Base-by-base conservation (phyloP, 495 filamentous ascomycete species). In the Xylaria acuta region DNA sequence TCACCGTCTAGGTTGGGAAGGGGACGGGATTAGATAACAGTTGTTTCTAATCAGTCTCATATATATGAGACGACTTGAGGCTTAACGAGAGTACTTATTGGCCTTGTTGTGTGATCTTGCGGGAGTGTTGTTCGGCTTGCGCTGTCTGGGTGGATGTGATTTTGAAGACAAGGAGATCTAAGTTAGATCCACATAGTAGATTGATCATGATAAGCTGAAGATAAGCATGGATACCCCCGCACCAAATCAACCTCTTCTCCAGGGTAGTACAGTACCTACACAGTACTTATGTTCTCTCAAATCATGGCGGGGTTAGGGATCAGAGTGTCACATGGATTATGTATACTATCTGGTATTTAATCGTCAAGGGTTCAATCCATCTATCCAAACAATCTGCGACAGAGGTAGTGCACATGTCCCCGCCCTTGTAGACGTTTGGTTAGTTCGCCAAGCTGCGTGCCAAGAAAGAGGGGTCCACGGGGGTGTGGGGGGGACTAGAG, bases 401-500 rank as follows among this genome's bases (percentile, higher is more conserved):
- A 36, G 6, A 38, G 36, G 8, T 38, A 38, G 36, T 38, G n/a
- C n/a, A 12, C 38, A 40, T 40, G 38, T 40, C 11, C 38, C 11
- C 8, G 8, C 8, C 11, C 8, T 40, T 40, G 38, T 40, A 40
- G 38, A 40, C 8, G 11, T 43, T 43, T n/a, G n/a, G n/a, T n/a
- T n/a, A n/a, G n/a, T n/a, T n/a, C n/a, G 14, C 41, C 12, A 43
- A 43, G 41, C 41, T 43, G 16, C 41, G 5, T 16, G 41, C 41
- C 41, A 16, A 43, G 41, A 43, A 16, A 43, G 14, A 1, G 41
- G 5, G 12, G 11, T 16, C 47, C n/a, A 47, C 47, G 22, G 7
- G 47, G 47, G 16, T 32, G 53, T 56, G 53, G 53, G 51, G 49
- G 53, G 32, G 27, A 56, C 53, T 32, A 54, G 51, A 30, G 53